Percentiles rank a stretch among this genome's conserved stretches.
These are phyloP conservation scores for Mycena polygramma DNA, from an alignment of 768 basidiomycete genomes.

Conservation along the genomic window DNA sequence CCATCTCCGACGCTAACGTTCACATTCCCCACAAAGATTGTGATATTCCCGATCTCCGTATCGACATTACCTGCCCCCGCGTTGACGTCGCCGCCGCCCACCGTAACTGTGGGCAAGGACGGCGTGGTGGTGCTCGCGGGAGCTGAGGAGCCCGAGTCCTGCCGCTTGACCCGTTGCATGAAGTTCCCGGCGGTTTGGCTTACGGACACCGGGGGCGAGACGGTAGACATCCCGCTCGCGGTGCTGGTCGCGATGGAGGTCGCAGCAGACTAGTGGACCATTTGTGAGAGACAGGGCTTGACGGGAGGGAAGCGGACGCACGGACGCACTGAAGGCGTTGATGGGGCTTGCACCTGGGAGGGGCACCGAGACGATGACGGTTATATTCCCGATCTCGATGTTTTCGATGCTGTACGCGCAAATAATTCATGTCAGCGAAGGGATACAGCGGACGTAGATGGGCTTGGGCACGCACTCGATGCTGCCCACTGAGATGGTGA, in stretches of 20 bases:
- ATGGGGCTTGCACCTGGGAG: conserved; percentile 38
- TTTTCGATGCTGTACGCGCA: conserved; percentile 33
- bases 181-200: conserved; percentile 28
- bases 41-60: conserved; percentile 39
- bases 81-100: conserved; percentile 29
- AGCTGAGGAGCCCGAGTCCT: conserved; percentile 16
- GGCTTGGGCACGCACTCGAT: conserved; percentile 34
- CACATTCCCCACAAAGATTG: conserved; percentile 37
- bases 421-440: background rate
- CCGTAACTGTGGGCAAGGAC: conserved; percentile 23
- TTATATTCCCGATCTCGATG: conserved; percentile 36
- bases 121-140: conserved; percentile 12
- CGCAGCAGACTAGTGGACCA: conserved; percentile 28
- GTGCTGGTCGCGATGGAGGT: conserved; percentile 37
- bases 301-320: conserved; percentile 13
- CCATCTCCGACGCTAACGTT: conserved; percentile 36
- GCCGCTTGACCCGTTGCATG: conserved; percentile 33
- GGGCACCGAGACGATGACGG: conserved; percentile 38
- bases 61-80: conserved; percentile 35
- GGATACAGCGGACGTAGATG: background rate
- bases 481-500: conserved; percentile 37
- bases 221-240: conserved; percentile 27
- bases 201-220: conserved; percentile 29
- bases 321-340: conserved; percentile 38
- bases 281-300: background rate